Conservation (phyloP, 2,329 filamentous ascomycete species). For the Hortaea sp. region DNA sequence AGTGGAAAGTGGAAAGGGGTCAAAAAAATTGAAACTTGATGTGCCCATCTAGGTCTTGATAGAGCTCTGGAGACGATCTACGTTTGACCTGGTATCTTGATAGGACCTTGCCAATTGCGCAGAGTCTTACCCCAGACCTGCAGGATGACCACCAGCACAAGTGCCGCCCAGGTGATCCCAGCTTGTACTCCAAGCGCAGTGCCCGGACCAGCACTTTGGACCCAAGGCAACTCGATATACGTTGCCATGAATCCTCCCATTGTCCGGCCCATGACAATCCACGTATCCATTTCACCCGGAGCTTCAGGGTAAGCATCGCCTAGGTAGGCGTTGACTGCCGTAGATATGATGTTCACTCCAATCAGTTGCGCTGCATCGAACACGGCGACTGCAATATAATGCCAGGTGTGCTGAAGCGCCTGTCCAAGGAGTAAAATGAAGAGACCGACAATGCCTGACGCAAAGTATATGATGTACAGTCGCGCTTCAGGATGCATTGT, state of each 20-base stretch:
- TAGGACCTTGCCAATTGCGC: constrained; percentile 6
- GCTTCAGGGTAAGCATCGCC: constrained; percentile 31
- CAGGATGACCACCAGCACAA: constrained; percentile 8
- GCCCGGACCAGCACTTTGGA: background rate
- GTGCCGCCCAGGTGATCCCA: constrained; percentile 6
- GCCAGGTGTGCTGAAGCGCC: constrained; percentile 37
- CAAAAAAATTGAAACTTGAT: too few relatives aligned
- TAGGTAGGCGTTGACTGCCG: constrained; percentile 42
- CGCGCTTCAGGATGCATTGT: constrained; percentile 50
- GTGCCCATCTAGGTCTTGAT: too few relatives aligned
- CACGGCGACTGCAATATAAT: constrained; percentile 40
- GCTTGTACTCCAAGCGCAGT: constrained; percentile 6
- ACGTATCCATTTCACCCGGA: constrained; percentile 44
- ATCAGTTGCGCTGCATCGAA: constrained; percentile 47
- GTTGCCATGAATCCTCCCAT: constrained; percentile 42
- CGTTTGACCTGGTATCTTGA: background rate
- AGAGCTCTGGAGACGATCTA: background rate
- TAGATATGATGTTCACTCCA: constrained; percentile 46
- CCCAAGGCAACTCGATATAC: constrained; percentile 39
- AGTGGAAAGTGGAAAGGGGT: too few relatives aligned
- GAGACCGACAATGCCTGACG: constrained; percentile 39
- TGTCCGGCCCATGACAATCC: constrained; percentile 42
- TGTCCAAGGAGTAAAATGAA: constrained; percentile 46
- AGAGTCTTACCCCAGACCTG: constrained; percentile 9
- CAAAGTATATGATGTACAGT: constrained; percentile 39